Conservation (phyloP, 2,329 filamentous ascomycete genomes). For the Colletotrichum abscissum region DNA sequence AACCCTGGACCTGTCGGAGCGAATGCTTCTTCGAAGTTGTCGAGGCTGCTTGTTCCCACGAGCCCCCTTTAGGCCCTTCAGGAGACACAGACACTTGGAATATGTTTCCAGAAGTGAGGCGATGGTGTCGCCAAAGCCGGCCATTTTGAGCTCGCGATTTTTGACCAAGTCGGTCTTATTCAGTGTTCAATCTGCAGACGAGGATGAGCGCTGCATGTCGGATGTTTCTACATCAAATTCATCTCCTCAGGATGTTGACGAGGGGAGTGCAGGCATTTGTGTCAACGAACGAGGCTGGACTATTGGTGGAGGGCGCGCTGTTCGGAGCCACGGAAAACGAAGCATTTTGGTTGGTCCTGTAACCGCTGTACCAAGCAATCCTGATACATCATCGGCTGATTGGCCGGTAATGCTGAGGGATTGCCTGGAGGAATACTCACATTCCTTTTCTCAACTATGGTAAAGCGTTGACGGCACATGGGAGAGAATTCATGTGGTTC, state of each 20-base stretch:
- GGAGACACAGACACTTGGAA: slow-evolving; percentile 55
- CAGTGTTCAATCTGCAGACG: not conserved
- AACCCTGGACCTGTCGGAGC: slow-evolving; percentile 53
- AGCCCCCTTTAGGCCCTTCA: slow-evolving; percentile 47
- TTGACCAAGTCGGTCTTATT: not conserved
- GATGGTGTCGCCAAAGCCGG: slow-evolving; percentile 56
- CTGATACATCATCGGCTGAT: not conserved
- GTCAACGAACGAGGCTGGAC: not conserved
- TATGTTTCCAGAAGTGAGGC: slow-evolving; percentile 59
- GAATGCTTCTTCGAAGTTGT: slow-evolving; percentile 50
- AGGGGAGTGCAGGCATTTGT: not conserved
- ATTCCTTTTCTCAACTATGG: not conserved
- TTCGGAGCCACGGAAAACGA: not conserved
- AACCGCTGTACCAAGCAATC: slow-evolving; percentile 6
- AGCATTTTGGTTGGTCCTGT: slow-evolving; percentile 16
- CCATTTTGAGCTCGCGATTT: slow-evolving; percentile 40
- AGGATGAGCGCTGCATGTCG: not conserved
- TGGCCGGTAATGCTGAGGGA: not conserved
- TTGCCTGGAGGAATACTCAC: not conserved
- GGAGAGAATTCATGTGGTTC: not conserved
- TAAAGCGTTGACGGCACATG: not conserved
- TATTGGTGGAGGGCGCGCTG: not conserved
- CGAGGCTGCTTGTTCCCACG: slow-evolving; percentile 32
- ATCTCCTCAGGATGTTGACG: not conserved
- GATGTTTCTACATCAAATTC: not conserved